These are phyloP conservation scores for Colletotrichum abscissum DNA, from an alignment of 2,329 filamentous ascomycete species.

Conservation along the genomic window DNA sequence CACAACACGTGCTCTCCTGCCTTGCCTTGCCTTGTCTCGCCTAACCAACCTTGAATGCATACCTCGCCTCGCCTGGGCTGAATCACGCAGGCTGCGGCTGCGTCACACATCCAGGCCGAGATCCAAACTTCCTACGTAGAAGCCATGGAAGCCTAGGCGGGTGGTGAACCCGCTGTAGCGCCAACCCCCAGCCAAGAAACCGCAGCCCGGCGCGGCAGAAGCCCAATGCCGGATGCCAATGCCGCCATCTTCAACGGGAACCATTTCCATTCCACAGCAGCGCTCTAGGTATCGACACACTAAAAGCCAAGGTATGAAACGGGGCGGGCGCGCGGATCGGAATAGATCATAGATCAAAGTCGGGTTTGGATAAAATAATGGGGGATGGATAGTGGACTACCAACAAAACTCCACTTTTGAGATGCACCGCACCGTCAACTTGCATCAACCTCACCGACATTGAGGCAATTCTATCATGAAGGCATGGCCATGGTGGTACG, in stretches of 20 bases:
- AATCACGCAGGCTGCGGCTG: neutral
- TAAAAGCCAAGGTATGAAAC: neutral
- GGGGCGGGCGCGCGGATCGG: neutral
- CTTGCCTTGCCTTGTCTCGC: neutral
- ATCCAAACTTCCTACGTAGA: neutral
- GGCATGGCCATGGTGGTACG: neutral
- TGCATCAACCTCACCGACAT: slow-evolving; percentile 15
- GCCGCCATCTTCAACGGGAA: neutral
- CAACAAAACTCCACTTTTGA: neutral
- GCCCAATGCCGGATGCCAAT: too few species aligned
- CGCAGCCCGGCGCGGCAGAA: neutral
- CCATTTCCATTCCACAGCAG: too few species aligned
- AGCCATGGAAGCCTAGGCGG: neutral
- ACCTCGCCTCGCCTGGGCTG: neutral
- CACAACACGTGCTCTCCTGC: slow-evolving; percentile 10
- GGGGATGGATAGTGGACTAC: too few species aligned
- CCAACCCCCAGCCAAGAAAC: neutral
- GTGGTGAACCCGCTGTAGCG: neutral
- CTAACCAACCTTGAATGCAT: too few species aligned
- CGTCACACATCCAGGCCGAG: neutral
- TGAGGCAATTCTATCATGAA: neutral
- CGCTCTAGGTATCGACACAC: too few species aligned
- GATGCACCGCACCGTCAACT: neutral
- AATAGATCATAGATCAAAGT: too few species aligned
- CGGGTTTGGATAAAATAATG: neutral